Evolutionary conservation across 495 filamentous ascomycete genomes (phyloP).

Genomic region (Glonium stellatum): DNA sequence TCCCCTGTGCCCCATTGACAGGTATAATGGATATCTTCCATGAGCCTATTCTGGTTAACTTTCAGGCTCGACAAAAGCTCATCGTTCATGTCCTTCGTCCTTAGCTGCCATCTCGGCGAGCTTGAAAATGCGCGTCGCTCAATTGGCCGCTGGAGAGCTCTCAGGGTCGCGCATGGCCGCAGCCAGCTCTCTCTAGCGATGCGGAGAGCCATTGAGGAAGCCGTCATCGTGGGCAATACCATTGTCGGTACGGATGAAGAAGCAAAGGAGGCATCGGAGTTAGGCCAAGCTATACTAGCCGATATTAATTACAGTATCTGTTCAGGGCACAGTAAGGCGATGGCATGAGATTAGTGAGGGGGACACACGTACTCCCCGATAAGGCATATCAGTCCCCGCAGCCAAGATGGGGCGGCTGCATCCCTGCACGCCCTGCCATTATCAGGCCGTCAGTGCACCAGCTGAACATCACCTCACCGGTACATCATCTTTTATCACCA

Average conservation of each 20-base stretch:
- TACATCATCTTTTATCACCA: too few relatives aligned
- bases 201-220: neutral
- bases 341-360: too few relatives aligned
- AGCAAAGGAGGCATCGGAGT: too few relatives aligned
- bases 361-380: too few relatives aligned
- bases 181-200: neutral
- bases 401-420: too few relatives aligned
- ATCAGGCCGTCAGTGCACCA: too few relatives aligned
- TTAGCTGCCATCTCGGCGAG: conserved; percentile 18
- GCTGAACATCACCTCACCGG: too few relatives aligned
- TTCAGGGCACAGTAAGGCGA: too few relatives aligned
- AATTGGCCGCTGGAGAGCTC: neutral
- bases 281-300: too few relatives aligned
- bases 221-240: conserved; percentile 5
- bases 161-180: neutral
- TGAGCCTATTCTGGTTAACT: conserved; percentile 54
- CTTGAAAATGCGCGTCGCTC: conserved; percentile 13
- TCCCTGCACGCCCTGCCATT: too few relatives aligned
- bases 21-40: conserved; percentile 56
- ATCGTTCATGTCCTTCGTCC: conserved; percentile 35
- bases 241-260: neutral
- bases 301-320: too few relatives aligned
- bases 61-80: conserved; percentile 40
- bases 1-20: conserved; percentile 62
- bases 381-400: too few relatives aligned